Percentiles rank a stretch among this genome's conserved stretches.
Conservation (phyloP, 228 moss, liverwort and hornwort species). For the Sphagnum magellanicum region DNA sequence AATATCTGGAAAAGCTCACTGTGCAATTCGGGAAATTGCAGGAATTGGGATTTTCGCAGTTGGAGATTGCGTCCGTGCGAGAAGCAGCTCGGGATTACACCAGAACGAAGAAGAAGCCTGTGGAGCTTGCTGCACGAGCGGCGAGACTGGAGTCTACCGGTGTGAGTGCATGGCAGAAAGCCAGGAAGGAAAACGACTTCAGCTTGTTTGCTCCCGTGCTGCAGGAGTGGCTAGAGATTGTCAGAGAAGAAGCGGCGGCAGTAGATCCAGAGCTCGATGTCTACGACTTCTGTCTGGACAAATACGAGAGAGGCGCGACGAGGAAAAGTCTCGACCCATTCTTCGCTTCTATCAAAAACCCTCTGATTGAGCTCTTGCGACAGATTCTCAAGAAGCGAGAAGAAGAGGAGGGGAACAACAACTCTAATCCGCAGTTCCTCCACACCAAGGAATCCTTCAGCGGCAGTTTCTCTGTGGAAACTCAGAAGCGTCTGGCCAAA, state of each 20-base stretch:
- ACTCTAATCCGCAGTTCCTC: slow-evolving; percentile 10
- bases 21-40: not conserved
- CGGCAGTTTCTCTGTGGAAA: slow-evolving; percentile 17
- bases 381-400: slow-evolving; percentile 8
- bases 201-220: slow-evolving; percentile 13
- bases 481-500: slow-evolving; percentile 15
- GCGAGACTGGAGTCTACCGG: slow-evolving; percentile 10
- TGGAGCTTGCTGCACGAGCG: slow-evolving; percentile 8
- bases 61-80: slow-evolving; percentile 11
- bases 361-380: not conserved
- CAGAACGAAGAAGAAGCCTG: slow-evolving; percentile 9
- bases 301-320: not conserved
- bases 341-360: not conserved
- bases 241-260: slow-evolving; percentile 11
- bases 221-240: slow-evolving; percentile 16
- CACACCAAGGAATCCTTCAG: slow-evolving; percentile 13
- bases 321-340: not conserved
- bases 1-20: slow-evolving; percentile 3
- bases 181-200: slow-evolving; percentile 13
- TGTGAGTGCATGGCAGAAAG: slow-evolving; percentile 13
- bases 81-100: slow-evolving; percentile 15
- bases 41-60: slow-evolving; percentile 5
- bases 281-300: not conserved
- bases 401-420: not conserved
- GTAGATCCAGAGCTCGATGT: slow-evolving; percentile 4